A percentile compares a stretch with the other conserved stretches of the same genome.
phyloP scores from a whole-genome alignment of 495 filamentous ascomycete genomes.

The Niebla homalea region DNA sequence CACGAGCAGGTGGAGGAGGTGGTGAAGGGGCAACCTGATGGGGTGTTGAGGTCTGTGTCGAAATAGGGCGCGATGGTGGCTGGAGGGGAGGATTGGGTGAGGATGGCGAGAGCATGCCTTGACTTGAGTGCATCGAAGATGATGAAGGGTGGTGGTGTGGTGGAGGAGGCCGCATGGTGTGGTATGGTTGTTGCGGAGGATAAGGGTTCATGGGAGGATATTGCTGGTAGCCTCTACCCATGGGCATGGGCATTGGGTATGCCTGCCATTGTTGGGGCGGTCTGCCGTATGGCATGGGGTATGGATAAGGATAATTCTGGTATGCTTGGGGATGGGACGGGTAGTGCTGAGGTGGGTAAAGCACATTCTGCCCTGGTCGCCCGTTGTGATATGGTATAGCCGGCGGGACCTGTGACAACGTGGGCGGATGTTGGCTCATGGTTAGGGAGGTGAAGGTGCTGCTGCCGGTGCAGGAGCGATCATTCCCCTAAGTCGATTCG shows the following conservation, averaged over 20 bases:
- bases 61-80: constrained; percentile 39
- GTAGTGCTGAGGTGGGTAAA: constrained; percentile 34
- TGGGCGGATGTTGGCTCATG: constrained; percentile 44
- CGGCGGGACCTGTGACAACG: constrained; percentile 42
- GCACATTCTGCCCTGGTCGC: constrained; percentile 36
- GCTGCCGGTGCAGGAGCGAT: not conserved
- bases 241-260: constrained; percentile 15
- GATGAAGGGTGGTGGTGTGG: constrained; percentile 15
- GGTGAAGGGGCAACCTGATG: constrained; percentile 31
- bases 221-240: constrained; percentile 16
- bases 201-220: constrained; percentile 41
- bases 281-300: constrained; percentile 19
- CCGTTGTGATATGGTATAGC: constrained; percentile 32
- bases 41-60: constrained; percentile 29
- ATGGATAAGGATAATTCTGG: constrained; percentile 34
- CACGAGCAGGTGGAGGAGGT: constrained; percentile 44
- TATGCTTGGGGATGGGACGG: constrained; percentile 35
- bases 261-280: constrained; percentile 19
- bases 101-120: constrained; percentile 16
- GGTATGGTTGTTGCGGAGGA: constrained; percentile 16
- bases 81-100: constrained; percentile 21
- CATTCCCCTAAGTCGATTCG: not conserved
- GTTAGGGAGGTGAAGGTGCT: constrained; percentile 4
- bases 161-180: constrained; percentile 12
- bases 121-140: constrained; percentile 15